A percentile compares a stretch with the other conserved stretches of the same genome.
These are phyloP conservation scores for Dichotomopilus funicola DNA, from an alignment of 2,329 filamentous ascomycete genomes.

Conservation along the genomic window DNA sequence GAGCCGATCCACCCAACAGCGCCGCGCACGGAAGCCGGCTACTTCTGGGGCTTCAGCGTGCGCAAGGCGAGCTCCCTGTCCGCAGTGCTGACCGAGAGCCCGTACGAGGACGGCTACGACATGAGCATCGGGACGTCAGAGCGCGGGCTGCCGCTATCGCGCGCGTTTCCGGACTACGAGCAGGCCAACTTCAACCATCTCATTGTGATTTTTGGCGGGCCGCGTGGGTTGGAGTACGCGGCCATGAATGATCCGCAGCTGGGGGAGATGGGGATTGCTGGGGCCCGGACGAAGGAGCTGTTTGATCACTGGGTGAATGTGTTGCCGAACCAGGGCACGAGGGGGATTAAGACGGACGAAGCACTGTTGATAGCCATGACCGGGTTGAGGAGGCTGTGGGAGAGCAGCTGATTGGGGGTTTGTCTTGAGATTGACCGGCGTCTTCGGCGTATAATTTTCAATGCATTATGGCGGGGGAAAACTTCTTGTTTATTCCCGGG, in stretches of 20 bases:
- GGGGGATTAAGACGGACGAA: conserved; percentile 79
- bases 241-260: conserved; percentile 54
- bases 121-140: conserved; percentile 79
- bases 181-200: conserved; percentile 59
- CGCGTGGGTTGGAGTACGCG: conserved; percentile 71
- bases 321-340: conserved; percentile 70
- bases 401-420: conserved; percentile 22
- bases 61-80: conserved; percentile 61
- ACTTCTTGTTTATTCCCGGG: too few relatives aligned
- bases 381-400: conserved; percentile 56
- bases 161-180: conserved; percentile 39
- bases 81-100: conserved; percentile 68
- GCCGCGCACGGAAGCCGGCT: conserved; percentile 69
- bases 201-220: conserved; percentile 73
- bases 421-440: background rate
- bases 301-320: conserved; percentile 85
- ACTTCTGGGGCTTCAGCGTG: conserved; percentile 80
- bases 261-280: conserved; percentile 54
- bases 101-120: conserved; percentile 73
- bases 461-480: too few relatives aligned
- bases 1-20: conserved; percentile 60
- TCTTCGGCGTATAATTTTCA: too few relatives aligned
- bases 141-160: conserved; percentile 52
- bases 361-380: conserved; percentile 72
- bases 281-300: conserved; percentile 58